Evolutionary conservation across 768 basidiomycete genomes (phyloP).

Genomic region (Boletus edulis): DNA sequence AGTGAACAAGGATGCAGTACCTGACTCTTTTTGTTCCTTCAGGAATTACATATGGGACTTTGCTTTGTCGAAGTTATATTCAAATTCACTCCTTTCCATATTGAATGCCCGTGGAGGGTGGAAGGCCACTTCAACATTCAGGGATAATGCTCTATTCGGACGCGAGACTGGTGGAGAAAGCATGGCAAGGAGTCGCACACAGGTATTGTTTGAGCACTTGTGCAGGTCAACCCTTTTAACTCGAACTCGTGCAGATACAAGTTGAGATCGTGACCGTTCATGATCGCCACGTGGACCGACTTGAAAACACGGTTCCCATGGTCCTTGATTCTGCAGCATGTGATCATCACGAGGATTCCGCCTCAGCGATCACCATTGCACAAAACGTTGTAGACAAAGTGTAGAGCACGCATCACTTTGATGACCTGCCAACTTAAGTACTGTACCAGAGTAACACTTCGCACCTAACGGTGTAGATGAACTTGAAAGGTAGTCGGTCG

Average conservation of each 20-base stretch:
- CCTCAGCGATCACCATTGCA: background rate
- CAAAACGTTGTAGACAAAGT: background rate
- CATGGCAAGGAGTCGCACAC: background rate
- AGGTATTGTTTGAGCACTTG: constrained; percentile 1
- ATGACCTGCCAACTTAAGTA: no score
- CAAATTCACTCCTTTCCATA: constrained; percentile 23
- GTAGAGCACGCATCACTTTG: no score
- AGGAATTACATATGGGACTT: constrained; percentile 25
- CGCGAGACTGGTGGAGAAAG: background rate
- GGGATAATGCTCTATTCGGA: constrained; percentile 13
- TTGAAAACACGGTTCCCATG: background rate
- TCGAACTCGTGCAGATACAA: background rate
- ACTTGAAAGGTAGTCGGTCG: no score
- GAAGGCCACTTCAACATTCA: background rate
- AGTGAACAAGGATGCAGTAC: no score
- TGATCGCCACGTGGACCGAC: background rate
- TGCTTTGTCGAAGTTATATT: constrained; percentile 26
- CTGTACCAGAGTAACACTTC: no score
- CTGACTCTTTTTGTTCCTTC: background rate
- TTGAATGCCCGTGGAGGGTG: constrained; percentile 24
- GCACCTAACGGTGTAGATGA: no score
- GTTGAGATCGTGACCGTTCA: background rate
- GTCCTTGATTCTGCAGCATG: background rate
- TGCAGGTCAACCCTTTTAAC: background rate
- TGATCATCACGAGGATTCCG: background rate